phyloP scores from a whole-genome alignment of 441 rosid genomes.

The Viola pubescens region DNA sequence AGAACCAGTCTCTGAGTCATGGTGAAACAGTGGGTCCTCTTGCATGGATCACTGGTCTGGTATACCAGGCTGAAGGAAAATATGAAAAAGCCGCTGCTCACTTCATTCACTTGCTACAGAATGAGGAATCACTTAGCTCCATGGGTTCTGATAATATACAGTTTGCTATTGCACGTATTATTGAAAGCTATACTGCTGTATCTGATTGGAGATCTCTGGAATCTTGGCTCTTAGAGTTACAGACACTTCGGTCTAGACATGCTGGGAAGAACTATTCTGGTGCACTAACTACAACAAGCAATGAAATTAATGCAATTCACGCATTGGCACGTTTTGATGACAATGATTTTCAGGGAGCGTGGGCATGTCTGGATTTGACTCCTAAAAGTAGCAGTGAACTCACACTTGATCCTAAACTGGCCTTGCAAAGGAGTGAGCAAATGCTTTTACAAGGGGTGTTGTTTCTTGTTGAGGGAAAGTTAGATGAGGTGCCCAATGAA shows the following conservation, averaged over 20 bases:
- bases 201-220: conserved; percentile 92
- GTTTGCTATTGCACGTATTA: conserved; percentile 76
- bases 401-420: conserved; percentile 87
- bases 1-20: conserved; percentile 40
- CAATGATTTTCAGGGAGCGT: conserved; percentile 80
- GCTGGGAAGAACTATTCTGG: conserved; percentile 95
- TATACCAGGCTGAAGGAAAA: conserved; percentile 82
- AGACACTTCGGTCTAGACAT: conserved; percentile 84
- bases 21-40: conserved; percentile 36
- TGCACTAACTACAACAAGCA: conserved; percentile 90
- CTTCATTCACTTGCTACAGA: conserved; percentile 72
- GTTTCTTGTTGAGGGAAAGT: conserved; percentile 61
- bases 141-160: conserved; percentile 92
- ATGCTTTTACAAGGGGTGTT: conserved; percentile 97
- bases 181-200: conserved; percentile 84
- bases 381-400: conserved; percentile 90
- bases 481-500: conserved; percentile 55
- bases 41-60: conserved; percentile 82
- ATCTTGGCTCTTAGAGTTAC: conserved; percentile 82
- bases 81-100: conserved; percentile 86
- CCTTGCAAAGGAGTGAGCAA: conserved; percentile 95
- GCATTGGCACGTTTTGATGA: conserved; percentile 89
- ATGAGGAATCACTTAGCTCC: conserved; percentile 70
- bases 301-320: conserved; percentile 89
- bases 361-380: conserved; percentile 91